Evolutionary conservation across 208 protist genomes (phyloP).

Genomic region (Acanthamoeba divionensis): DNA sequence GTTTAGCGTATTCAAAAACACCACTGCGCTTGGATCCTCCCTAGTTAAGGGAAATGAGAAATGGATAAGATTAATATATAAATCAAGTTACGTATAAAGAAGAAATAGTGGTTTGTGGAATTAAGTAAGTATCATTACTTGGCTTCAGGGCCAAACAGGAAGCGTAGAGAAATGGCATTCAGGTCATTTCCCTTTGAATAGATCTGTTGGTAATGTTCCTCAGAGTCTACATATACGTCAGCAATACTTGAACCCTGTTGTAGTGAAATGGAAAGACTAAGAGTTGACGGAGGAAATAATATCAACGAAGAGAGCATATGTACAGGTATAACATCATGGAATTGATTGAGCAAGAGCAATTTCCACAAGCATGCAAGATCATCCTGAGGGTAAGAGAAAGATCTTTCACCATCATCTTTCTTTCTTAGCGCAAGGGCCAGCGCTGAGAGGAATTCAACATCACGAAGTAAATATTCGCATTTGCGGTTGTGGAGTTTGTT

Average conservation of each 20-base stretch:
- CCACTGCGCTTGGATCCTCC: not conserved
- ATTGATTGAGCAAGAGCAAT: conserved; percentile 73
- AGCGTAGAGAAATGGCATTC: not conserved
- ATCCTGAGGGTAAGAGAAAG: not conserved
- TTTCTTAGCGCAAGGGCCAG: too few relatives aligned
- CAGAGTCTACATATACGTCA: conserved; percentile 54
- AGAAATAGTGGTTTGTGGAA: not conserved
- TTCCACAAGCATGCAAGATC: conserved; percentile 70
- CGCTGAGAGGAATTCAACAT: conserved; percentile 68
- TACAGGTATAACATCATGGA: conserved; percentile 79
- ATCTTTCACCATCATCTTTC: too few relatives aligned
- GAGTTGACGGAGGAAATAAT: not conserved
- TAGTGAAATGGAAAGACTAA: not conserved
- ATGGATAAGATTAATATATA: not conserved
- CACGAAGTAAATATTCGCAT: conserved; percentile 67
- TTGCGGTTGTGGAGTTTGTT: conserved; percentile 73
- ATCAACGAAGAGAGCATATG: not conserved
- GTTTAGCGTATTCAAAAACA: not conserved
- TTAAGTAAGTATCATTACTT: not conserved
- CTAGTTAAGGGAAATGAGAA: not conserved
- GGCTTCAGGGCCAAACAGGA: not conserved
- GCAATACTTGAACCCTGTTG: conserved; percentile 51
- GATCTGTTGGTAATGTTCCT: not conserved
- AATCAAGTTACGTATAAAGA: too few relatives aligned
- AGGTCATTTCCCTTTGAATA: not conserved